A percentile compares a stretch with the other conserved stretches of the same genome.
These are phyloP conservation scores for Stachybotrys echinatus DNA, from an alignment of 2,329 filamentous ascomycete species.

Conservation along the genomic window DNA sequence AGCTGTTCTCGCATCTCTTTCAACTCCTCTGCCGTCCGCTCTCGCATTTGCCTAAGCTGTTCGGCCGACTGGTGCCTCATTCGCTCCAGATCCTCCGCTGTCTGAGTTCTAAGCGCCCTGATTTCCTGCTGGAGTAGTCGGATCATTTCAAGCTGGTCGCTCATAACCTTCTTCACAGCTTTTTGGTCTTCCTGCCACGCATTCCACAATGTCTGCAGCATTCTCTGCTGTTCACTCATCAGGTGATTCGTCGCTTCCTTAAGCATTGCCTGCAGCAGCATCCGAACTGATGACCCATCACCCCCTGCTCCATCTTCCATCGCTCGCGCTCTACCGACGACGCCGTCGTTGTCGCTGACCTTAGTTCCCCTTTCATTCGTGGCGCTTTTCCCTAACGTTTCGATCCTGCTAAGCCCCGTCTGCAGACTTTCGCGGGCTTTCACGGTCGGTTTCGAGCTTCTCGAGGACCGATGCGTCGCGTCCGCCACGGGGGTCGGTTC, in stretches of 20 bases:
- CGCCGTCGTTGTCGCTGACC: neutral
- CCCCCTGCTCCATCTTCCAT: neutral
- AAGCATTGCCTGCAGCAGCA: neutral
- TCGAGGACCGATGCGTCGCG: neutral
- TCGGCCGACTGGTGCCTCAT: slow-evolving; percentile 2
- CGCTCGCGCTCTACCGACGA: neutral
- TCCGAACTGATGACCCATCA: slow-evolving; percentile 2
- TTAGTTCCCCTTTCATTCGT: neutral
- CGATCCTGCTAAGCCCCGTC: neutral
- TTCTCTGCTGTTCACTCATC: slow-evolving; percentile 4
- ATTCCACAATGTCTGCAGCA: slow-evolving; percentile 4
- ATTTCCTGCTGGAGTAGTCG: slow-evolving; percentile 6
- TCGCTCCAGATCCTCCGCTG: slow-evolving; percentile 2
- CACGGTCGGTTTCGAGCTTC: neutral
- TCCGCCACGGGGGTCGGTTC: neutral
- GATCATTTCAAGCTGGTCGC: slow-evolving; percentile 3
- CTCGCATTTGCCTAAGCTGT: slow-evolving; percentile 1
- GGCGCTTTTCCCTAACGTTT: neutral
- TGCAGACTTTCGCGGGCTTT: neutral
- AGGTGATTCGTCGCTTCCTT: slow-evolving; percentile 4
- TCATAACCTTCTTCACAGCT: slow-evolving; percentile 1
- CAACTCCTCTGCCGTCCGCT: slow-evolving; percentile 1
- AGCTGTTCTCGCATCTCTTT: slow-evolving; percentile 4
- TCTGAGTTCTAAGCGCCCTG: neutral
- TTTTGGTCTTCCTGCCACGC: slow-evolving; percentile 2